These are phyloP conservation scores for Eragrostis tef DNA, from an alignment of 202 grass and related monocot species.

Conservation along the genomic window DNA sequence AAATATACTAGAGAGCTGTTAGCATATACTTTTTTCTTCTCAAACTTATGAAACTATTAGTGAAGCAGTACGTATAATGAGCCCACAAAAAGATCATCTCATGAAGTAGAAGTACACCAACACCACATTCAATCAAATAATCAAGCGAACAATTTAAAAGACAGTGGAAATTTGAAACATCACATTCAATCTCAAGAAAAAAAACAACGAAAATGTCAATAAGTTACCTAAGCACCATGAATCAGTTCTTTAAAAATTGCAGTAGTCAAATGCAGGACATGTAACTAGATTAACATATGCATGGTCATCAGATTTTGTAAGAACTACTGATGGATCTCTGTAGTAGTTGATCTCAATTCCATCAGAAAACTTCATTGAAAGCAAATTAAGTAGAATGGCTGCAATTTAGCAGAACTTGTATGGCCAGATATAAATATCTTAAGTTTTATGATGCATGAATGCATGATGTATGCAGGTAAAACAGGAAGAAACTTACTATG, in stretches of 20 bases:
- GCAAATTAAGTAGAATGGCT: slow-evolving; percentile 33
- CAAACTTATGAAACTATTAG: background rate
- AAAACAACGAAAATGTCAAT: background rate
- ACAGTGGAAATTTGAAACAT: too few species aligned
- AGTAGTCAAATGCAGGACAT: slow-evolving; percentile 10
- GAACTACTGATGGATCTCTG: slow-evolving; percentile 20
- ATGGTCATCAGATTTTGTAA: slow-evolving; percentile 33
- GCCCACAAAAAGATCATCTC: slow-evolving; percentile 7
- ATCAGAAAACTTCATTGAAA: slow-evolving; percentile 38
- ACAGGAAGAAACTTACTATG: slow-evolving; percentile 71
- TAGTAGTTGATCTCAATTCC: slow-evolving; percentile 23
- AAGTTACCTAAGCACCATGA: background rate
- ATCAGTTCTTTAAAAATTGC: background rate
- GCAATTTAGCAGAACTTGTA: slow-evolving; percentile 16
- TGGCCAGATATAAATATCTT: slow-evolving; percentile 12
- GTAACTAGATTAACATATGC: slow-evolving; percentile 31
- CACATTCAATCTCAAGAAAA: slow-evolving; percentile 8
- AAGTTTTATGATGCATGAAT: too few species aligned
- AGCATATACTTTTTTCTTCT: slow-evolving; percentile 31
- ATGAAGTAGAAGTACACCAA: background rate
- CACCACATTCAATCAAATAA: background rate
- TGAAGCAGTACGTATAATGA: background rate
- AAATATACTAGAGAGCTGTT: slow-evolving; percentile 1
- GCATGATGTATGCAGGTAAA: slow-evolving; percentile 31
- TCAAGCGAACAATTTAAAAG: background rate